phyloP scores from a whole-genome alignment of 2,329 filamentous ascomycete species.

The Neocatenulostroma microsporum region DNA sequence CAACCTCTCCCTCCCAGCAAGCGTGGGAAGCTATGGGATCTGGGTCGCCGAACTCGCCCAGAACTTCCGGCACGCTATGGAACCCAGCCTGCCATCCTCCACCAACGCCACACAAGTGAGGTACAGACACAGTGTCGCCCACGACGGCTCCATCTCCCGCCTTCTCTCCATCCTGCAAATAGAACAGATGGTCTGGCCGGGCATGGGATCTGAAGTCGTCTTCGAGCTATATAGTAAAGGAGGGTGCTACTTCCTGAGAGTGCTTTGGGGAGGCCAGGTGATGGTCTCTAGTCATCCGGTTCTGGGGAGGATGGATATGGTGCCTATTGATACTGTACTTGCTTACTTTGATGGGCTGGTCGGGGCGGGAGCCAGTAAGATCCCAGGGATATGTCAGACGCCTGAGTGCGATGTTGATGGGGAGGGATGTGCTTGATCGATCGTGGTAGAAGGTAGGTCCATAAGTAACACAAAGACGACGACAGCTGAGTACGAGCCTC shows the following conservation, averaged over 20 bases:
- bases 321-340: conserved; percentile 57
- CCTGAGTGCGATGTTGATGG: conserved; percentile 4
- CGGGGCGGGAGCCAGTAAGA: conserved; percentile 42
- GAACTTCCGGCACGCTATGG: conserved; percentile 50
- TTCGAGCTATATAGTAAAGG: conserved; percentile 61
- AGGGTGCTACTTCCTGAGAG: conserved; percentile 49
- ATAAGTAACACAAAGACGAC: no score
- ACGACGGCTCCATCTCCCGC: conserved; percentile 65
- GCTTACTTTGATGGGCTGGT: conserved; percentile 65
- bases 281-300: conserved; percentile 60
- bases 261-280: conserved; percentile 63
- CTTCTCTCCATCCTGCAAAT: conserved; percentile 64
- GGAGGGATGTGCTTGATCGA: conserved; percentile 4
- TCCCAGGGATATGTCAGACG: conserved; percentile 23
- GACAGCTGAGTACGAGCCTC: no score
- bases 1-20: conserved; percentile 53
- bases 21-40: conserved; percentile 58
- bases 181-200: conserved; percentile 73
- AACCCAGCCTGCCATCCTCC: conserved; percentile 30
- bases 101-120: conserved; percentile 27
- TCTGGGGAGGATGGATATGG: conserved; percentile 63
- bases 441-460: neutral
- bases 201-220: conserved; percentile 71
- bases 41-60: conserved; percentile 64
- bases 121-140: conserved; percentile 71